Conservation (phyloP, 306 rosid species). For the Parietaria judaica region DNA sequence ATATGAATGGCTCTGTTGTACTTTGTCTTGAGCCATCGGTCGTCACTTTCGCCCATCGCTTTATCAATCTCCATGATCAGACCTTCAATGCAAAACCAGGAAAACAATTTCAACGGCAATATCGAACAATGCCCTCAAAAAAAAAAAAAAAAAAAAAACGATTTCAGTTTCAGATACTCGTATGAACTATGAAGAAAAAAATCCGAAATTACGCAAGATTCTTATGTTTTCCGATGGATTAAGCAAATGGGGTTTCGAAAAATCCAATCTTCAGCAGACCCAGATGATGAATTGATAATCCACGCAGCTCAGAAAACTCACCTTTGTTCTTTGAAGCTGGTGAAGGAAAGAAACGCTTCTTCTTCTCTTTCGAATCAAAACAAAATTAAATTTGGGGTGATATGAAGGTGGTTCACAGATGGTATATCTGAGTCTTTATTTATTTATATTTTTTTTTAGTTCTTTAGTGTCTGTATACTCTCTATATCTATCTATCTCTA, state of each 20-base stretch:
- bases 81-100: constrained; percentile 15
- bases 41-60: constrained; percentile 70
- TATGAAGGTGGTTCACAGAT: constrained; percentile 27
- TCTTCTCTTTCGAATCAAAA: constrained; percentile 21
- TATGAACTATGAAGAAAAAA: neutral
- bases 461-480: neutral
- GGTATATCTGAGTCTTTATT: constrained; percentile 18
- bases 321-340: neutral
- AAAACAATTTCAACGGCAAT: constrained; percentile 1
- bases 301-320: constrained; percentile 15
- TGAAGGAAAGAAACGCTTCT: neutral
- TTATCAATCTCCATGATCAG: constrained; percentile 75
- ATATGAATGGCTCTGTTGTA: constrained; percentile 76
- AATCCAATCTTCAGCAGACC: constrained; percentile 14
- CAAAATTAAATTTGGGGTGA: constrained; percentile 20
- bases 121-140: constrained; percentile 12
- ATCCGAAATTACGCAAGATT: constrained; percentile 5
- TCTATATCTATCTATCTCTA: no score
- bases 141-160: constrained; percentile 1
- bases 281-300: neutral
- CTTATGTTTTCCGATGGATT: neutral
- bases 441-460: neutral
- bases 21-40: constrained; percentile 88
- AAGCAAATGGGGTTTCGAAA: constrained; percentile 20
- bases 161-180: constrained; percentile 18